A percentile compares a stretch with the other conserved stretches of the same genome.
These are phyloP conservation scores for Podaxis sp. DNA, from an alignment of 768 basidiomycete genomes.

Conservation along the genomic window DNA sequence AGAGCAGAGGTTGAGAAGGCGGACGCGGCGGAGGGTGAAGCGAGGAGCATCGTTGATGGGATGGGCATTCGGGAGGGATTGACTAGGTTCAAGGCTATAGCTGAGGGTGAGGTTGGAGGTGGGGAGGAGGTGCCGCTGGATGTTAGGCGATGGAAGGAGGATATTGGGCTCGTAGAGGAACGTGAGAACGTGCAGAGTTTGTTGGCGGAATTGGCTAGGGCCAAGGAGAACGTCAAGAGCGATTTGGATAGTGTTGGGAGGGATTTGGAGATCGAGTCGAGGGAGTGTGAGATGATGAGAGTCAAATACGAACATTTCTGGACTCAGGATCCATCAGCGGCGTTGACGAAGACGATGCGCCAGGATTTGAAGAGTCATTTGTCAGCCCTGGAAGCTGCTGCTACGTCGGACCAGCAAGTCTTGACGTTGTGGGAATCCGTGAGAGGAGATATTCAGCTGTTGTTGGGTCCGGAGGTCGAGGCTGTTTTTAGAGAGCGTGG, in stretches of 20 bases:
- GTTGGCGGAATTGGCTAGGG: constrained; percentile 51
- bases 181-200: constrained; percentile 63
- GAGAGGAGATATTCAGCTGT: constrained; percentile 54
- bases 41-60: constrained; percentile 72
- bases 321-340: constrained; percentile 81
- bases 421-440: constrained; percentile 67
- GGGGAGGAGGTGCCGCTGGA: constrained; percentile 68
- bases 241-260: constrained; percentile 60
- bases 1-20: constrained; percentile 85
- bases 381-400: constrained; percentile 61
- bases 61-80: constrained; percentile 74
- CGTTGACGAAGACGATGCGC: constrained; percentile 63
- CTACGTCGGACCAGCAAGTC: constrained; percentile 75
- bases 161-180: constrained; percentile 66
- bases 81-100: constrained; percentile 65
- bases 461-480: constrained; percentile 59
- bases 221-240: constrained; percentile 51
- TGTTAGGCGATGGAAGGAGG: constrained; percentile 69
- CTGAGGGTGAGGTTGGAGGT: constrained; percentile 56
- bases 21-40: constrained; percentile 79
- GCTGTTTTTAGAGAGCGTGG: constrained; percentile 54
- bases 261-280: constrained; percentile 77
- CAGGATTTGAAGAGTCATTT: constrained; percentile 77
- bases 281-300: constrained; percentile 85
- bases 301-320: constrained; percentile 85